Base-by-base conservation (phyloP, 1,139 yeast genomes). In the Pichia sp. region DNA sequence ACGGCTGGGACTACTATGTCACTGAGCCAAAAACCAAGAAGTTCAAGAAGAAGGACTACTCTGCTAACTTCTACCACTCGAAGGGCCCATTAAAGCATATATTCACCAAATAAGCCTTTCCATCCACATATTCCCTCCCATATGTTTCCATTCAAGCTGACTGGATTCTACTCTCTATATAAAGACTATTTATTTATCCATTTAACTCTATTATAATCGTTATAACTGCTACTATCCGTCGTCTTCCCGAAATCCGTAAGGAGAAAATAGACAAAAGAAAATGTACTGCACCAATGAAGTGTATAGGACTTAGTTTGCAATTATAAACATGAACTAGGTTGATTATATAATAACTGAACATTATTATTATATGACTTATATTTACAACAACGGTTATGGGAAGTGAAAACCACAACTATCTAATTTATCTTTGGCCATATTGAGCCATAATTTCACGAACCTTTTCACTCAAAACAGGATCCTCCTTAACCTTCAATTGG, bases 1-100 rank as follows among this genome's bases (percentile, higher is more conserved):
- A 89, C 70, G 88, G 96, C 48, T 89, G 95, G 93, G 86, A 85
- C 63, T 87, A 83, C 67, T 87, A 85, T 65, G 81, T 89, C 57
- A 89, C 86, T 70, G 95, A 88, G 70, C 95, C 96, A 55, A 85
- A 87, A 68, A 74, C 74, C 68, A 84, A 88, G 67, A 83, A 79
- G 59, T 87, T 88, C 74, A 79, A 84, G 69, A 81, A 80, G 77
- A 89, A 89, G 77, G 87, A 84, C 53, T 88, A 88, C 67, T 78
- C 92, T 43, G 73, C 76, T 57, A 87, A 87, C 76, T 88, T 88
- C 69, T 74, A 74, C 68, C 93, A 87, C 70, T 78, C 84, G 41
- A 64, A 82, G 10, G 89, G 88, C 45, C 87, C 87, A 56, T 79
- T 88, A 71, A 88, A 88, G 75, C 89, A 83, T 70, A 86, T 88